Evolutionary conservation across 176 grass and related monocot genomes (phyloP), one percentile per base, ranked within the genome.

Genomic region (Musa troglodytarum): DNA sequence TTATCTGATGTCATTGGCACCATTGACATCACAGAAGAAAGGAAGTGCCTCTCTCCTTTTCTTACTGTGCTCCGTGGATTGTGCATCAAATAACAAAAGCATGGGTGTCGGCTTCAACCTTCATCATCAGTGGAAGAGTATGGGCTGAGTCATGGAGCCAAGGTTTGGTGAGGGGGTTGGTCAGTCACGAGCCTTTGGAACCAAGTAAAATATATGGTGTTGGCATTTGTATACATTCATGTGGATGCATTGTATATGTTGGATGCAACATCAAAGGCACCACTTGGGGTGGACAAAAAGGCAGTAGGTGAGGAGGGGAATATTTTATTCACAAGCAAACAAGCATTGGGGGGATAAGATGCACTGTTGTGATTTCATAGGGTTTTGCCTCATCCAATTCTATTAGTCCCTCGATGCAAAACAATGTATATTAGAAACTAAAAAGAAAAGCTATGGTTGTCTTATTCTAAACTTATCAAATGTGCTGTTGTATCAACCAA

Each of bases 291-390:
- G 62, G 62, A 64, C 21, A 64, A 25, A 43, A 64, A 25, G 62
- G 62, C 11, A 68, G 11, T 68, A 34, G 65, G 65, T 68, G 65
- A 29, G 65, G 25, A 68, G 65, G 26, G 26, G 65, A 68, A 68
- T 68, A 68, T 68, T 34, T 68, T 68, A 68, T 17, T 68, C 65
- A 68, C 65, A 43, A 68, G 65, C 24, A 68, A 68, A 68, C 65
- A 68, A 68, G 25, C 25, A 16, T 68, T 68, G 34, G 34, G 34
- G 34, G 4, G 34, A 43, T 25, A 9, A 61, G 4, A n/a, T 61
- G 57, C 17, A 15, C 57, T n/a, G 17, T n/a, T 61, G 15, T 61
- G 57, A 61, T 61, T 61, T 19, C 17, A 21, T 20, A n/a, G 57
- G n/a, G 6, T 5, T 56, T 57, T 57, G 2, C 13, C 3, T 57